A percentile compares a stretch with the other conserved stretches of the same genome.
Evolutionary conservation across 1,139 yeast species (phyloP).

Genomic region (Taiozyma onychis): DNA sequence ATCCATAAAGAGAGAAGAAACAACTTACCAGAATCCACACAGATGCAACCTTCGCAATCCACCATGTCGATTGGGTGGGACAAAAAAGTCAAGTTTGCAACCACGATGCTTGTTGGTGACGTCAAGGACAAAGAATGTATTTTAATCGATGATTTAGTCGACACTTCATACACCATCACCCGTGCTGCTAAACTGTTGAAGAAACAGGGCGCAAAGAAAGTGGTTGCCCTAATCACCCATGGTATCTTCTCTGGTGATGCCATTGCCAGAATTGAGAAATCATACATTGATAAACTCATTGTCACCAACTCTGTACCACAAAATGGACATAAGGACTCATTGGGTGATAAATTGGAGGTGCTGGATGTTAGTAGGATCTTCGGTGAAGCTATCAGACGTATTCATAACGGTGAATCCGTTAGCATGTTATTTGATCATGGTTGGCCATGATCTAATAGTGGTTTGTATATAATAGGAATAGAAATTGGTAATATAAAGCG

Average conservation of each 20-base stretch:
- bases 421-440: constrained; percentile 91
- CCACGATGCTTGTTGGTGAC: constrained; percentile 92
- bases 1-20: constrained; percentile 90
- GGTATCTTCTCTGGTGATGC: constrained; percentile 95
- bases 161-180: constrained; percentile 87
- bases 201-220: constrained; percentile 86
- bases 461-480: neutral
- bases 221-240: constrained; percentile 87
- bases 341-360: constrained; percentile 69
- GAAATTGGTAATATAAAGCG: too few species aligned
- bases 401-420: constrained; percentile 95
- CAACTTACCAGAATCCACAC: neutral
- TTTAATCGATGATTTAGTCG: constrained; percentile 87
- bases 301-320: constrained; percentile 96
- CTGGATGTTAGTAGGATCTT: constrained; percentile 83
- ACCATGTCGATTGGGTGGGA: constrained; percentile 8
- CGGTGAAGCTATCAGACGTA: constrained; percentile 92
- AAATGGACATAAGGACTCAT: constrained; percentile 39
- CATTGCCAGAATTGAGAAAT: constrained; percentile 56
- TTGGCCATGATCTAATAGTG: constrained; percentile 32
- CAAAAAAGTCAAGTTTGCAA: constrained; percentile 40
- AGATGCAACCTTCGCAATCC: constrained; percentile 1
- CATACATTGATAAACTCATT: constrained; percentile 76
- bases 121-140: constrained; percentile 81
- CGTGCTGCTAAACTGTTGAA: constrained; percentile 88